These are phyloP conservation scores for Tarenaya hassleriana DNA, from an alignment of 345 rosid species.

Conservation along the genomic window DNA sequence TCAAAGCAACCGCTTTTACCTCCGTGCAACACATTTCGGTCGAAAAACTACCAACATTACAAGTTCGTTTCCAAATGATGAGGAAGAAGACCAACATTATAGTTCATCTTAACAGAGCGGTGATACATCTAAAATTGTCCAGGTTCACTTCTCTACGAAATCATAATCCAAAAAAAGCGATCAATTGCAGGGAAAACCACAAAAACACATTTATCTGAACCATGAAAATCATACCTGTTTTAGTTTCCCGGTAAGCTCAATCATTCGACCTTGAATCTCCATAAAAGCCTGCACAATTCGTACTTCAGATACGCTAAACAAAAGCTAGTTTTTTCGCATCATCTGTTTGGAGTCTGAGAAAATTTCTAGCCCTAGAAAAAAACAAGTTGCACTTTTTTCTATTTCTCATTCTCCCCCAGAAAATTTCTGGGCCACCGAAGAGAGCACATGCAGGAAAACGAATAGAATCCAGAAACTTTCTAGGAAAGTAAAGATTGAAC, in stretches of 20 bases:
- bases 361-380: background rate
- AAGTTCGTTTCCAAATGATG: background rate
- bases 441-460: too few relatives aligned
- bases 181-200: too few relatives aligned
- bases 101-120: too few relatives aligned
- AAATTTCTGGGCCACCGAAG: background rate
- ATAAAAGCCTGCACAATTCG: constrained; percentile 37
- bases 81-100: too few relatives aligned
- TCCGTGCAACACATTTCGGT: background rate
- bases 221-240: constrained; percentile 36
- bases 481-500: background rate
- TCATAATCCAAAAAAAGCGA: too few relatives aligned
- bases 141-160: too few relatives aligned
- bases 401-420: background rate
- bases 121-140: too few relatives aligned
- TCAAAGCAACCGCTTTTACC: background rate
- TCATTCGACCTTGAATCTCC: constrained; percentile 56
- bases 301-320: background rate
- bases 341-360: background rate
- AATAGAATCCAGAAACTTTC: too few relatives aligned
- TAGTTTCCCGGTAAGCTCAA: constrained; percentile 43
- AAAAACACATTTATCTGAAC: background rate
- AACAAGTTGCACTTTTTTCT: background rate
- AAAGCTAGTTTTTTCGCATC: background rate
- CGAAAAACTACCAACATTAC: background rate